phyloP scores from a whole-genome alignment of 192 early-diverging fungal species.

The Funneliformis mosseae region DNA sequence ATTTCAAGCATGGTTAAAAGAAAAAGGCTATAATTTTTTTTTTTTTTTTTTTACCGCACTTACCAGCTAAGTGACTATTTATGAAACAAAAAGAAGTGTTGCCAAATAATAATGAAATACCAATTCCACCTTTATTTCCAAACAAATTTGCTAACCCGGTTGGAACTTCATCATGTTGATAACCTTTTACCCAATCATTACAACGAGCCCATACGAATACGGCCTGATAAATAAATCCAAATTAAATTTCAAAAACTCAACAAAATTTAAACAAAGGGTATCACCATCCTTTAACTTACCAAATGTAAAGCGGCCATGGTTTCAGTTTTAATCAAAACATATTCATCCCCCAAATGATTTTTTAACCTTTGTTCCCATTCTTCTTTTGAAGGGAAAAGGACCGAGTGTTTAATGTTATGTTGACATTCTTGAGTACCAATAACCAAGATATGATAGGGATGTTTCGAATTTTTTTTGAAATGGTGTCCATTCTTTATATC shows the following conservation, averaged over 20 bases:
- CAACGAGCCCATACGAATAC: conserved; percentile 28
- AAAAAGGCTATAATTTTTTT: neutral
- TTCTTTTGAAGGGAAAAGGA: conserved; percentile 54
- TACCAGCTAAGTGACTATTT: conserved; percentile 55
- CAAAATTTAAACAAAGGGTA: neutral
- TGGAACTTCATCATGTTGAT: conserved; percentile 42
- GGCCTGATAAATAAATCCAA: neutral
- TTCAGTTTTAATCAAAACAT: conserved; percentile 51
- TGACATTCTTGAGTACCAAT: conserved; percentile 63
- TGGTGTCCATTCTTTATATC: conserved; percentile 28
- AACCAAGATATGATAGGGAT: conserved; percentile 54
- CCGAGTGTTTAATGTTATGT: conserved; percentile 52
- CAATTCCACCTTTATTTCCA: conserved; percentile 57
- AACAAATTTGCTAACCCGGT: conserved; percentile 47
- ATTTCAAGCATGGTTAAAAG: neutral
- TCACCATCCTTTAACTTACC: neutral
- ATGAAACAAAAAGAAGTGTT: conserved; percentile 51
- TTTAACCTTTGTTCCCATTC: conserved; percentile 49
- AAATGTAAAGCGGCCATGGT: conserved; percentile 56
- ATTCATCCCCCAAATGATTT: conserved; percentile 42
- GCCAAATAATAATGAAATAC: conserved; percentile 52
- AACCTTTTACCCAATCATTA: neutral
- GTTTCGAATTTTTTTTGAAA: conserved; percentile 35
- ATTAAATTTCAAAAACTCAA: neutral
- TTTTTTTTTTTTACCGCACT: neutral